These are phyloP conservation scores for Cardiospermum halicacabum DNA, from an alignment of 345 rosid species.

Conservation along the genomic window DNA sequence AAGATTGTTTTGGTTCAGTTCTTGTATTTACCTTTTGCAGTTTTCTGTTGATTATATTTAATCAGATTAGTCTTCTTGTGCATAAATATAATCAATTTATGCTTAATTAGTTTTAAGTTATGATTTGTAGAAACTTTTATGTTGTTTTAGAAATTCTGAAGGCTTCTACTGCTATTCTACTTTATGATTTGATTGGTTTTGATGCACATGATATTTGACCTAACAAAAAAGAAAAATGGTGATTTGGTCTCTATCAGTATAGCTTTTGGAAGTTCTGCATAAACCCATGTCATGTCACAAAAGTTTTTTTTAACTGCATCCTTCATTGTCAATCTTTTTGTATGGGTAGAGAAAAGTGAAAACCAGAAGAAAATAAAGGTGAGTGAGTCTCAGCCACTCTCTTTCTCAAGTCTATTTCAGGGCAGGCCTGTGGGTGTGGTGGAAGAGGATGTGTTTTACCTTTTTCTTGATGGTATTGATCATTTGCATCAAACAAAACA, in stretches of 20 bases:
- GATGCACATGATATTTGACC: slow-evolving; percentile 31
- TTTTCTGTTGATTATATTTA: slow-evolving; percentile 12
- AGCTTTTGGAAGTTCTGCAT: not conserved
- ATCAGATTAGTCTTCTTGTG: slow-evolving; percentile 21
- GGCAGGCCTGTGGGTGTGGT: not conserved
- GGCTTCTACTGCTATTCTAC: not conserved
- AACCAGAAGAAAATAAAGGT: not conserved
- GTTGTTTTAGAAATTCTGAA: too few species aligned
- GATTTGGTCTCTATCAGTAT: slow-evolving; percentile 16
- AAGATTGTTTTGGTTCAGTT: slow-evolving; percentile 9
- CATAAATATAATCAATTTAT: slow-evolving; percentile 9
- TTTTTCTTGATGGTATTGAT: not conserved
- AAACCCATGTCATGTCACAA: not conserved
- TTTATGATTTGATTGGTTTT: not conserved
- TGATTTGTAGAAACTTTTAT: not conserved
- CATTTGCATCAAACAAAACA: too few species aligned
- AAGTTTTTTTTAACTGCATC: slow-evolving; percentile 1
- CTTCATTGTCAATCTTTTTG: slow-evolving; percentile 14
- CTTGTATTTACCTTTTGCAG: slow-evolving; percentile 14
- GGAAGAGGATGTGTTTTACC: not conserved
- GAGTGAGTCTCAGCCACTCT: not conserved
- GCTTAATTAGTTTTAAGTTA: not conserved
- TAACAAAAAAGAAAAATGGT: slow-evolving; percentile 18
- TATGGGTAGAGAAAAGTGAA: not conserved
- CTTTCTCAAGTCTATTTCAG: slow-evolving; percentile 5